Evolutionary conservation across 1,284 basidiomycete species (phyloP), one percentile per base, ranked within the genome.

Genomic region (Cutaneotrichosporon sp.): DNA sequence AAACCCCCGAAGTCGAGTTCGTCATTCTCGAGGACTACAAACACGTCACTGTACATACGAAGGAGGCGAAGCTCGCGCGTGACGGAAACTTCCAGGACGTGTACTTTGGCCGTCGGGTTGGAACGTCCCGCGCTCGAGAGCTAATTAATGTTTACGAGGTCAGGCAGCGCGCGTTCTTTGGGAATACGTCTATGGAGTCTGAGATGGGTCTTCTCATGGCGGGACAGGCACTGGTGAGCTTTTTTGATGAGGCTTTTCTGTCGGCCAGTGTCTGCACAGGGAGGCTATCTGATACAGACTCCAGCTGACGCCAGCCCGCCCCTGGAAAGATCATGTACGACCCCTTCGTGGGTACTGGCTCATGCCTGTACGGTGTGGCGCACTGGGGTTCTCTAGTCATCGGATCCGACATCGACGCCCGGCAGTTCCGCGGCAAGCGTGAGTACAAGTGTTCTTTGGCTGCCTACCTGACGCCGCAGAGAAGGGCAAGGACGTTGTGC

Each of bases 101-200:
- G 5, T 90, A 84, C 71, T 89, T 92, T 63, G 89, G 88, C 63
- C 84, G 85, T 79, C 82, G 89, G 80, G 88, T 91, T 73, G 82
- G 79, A 44, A 79, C 85, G 63, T 87, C 88, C 0, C 79, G 81
- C 20, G 88, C 88, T 0, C 81, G 90, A 11, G 67, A 79, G 2
- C 76, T 93, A 26, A 79, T 90, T 42, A 72, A 75, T 31, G 82
- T 77, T 46, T 90, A 90, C 58, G 84, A 92, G 61, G 86, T 99
- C 51, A 97, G 97, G 73, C 90, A 90, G 66, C 82, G 96, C 7
- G 77, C 78, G 14, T 96, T 90, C 70, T 97, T 85, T 68, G 94
- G 96, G 9, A 99, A 96, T 64, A 99, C 96, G 0, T 90, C 88
- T 62, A 99, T 99, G 96, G 93, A 97, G 65, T 84, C 92, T 1